phyloP scores from a whole-genome alignment of 2,329 filamentous ascomycete genomes.

The Epichloe sylvatica region DNA sequence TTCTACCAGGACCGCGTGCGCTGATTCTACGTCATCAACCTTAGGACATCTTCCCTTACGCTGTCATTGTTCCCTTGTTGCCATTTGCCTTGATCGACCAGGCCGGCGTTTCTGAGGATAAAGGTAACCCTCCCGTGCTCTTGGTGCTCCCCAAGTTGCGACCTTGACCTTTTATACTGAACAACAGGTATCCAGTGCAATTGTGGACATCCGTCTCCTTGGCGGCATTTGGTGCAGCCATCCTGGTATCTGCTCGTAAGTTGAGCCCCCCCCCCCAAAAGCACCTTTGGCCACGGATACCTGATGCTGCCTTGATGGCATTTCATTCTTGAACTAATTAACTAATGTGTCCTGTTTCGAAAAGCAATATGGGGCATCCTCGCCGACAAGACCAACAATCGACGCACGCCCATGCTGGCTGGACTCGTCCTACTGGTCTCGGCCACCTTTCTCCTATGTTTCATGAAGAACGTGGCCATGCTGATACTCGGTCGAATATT shows the following conservation, averaged over 20 bases:
- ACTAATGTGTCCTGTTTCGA: neutral
- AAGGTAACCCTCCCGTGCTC: slow-evolving; percentile 5
- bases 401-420: slow-evolving; percentile 19
- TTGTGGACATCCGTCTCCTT: slow-evolving; percentile 24
- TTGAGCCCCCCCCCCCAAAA: neutral
- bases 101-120: slow-evolving; percentile 12
- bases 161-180: neutral
- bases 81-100: slow-evolving; percentile 18
- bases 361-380: slow-evolving; percentile 23
- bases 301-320: neutral
- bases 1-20: neutral
- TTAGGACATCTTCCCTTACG: slow-evolving; percentile 23
- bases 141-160: neutral
- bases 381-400: slow-evolving; percentile 20
- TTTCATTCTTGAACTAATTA: slow-evolving; percentile 1
- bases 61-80: slow-evolving; percentile 21
- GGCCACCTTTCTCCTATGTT: slow-evolving; percentile 19
- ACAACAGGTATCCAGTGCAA: slow-evolving; percentile 12
- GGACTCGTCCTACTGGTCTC: slow-evolving; percentile 18
- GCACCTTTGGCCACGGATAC: neutral
- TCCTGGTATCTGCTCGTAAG: slow-evolving; percentile 19
- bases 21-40: neutral
- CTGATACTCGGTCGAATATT: slow-evolving; percentile 19
- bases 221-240: slow-evolving; percentile 19
- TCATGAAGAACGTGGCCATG: slow-evolving; percentile 18